Evolutionary conservation across 495 filamentous ascomycete genomes (phyloP), one percentile per base, ranked within the genome.

Genomic region (Collariella sp.): DNA sequence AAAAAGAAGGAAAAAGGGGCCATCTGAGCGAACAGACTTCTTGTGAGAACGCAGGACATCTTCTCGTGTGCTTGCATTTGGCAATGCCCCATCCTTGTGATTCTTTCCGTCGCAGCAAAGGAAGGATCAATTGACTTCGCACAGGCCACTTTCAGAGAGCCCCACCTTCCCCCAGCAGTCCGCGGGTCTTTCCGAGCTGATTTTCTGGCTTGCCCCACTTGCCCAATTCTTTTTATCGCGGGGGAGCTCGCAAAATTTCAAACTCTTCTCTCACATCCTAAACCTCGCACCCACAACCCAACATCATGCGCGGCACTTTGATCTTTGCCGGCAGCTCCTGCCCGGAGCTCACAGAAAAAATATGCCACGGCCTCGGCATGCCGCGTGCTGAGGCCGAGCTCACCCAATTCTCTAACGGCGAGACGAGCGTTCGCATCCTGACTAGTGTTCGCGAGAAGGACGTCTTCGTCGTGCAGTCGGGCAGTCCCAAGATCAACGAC

Each of bases 381-480:
- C 64, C 68, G 40, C 72, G 77, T 49, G 78, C 77, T 35, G 72
- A 76, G 33, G 77, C 77, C 61, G 77, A 81, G 70, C 70, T 81
- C 45, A 73, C 77, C 45, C 79, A 81, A 65, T 81, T 80, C 67
- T 78, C 79, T 65, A 80, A 80, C 71, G 94, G 94, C 65, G 93
- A 98, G 78, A 98, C 94, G 34, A 90, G 86, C 59, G 94, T 98
- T 62, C 85, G 89, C 68, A 91, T 98, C 64, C 77, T 88, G 67
- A 88, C 86, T 39, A 96, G 91, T 48, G 88, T 98, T 46, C 86
- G 93, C 50, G 91, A 98, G 64, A 93, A 98, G 68, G 91, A 98
- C 80, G 90, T 98, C 53, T 98, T 97, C 72, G 90, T 98, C 65
- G 86, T 98, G 16, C 93, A 98, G 78, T 96, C 91, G 60, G 93